phyloP scores from a whole-genome alignment of 2,329 filamentous ascomycete genomes.

The Colletotrichum tamarilloi region DNA sequence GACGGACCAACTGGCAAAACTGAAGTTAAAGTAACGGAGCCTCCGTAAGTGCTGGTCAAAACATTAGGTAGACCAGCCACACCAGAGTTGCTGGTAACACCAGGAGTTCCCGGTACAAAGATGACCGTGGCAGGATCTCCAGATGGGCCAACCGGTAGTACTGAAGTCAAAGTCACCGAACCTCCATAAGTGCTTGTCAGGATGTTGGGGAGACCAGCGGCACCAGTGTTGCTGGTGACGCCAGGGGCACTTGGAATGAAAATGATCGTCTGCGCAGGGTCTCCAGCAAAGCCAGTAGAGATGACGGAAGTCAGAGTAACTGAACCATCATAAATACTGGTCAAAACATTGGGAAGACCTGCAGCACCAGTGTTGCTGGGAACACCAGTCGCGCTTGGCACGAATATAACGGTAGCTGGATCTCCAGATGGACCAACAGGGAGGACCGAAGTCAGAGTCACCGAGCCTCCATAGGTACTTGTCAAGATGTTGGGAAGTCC shows the following conservation, averaged over 20 bases:
- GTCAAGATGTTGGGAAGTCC: not conserved
- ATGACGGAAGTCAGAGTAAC: not conserved
- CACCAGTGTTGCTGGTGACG: not conserved
- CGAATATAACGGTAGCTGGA: slow-evolving; percentile 1
- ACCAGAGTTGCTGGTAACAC: not conserved
- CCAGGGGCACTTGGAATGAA: not conserved
- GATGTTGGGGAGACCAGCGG: not conserved
- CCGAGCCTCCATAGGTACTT: not conserved
- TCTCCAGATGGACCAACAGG: not conserved
- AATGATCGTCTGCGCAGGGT: slow-evolving; percentile 1
- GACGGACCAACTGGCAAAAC: not conserved
- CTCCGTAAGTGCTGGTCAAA: not conserved
- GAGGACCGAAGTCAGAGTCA: not conserved
- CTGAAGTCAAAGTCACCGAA: not conserved
- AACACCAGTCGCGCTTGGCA: not conserved
- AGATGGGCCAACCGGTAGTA: not conserved
- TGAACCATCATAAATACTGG: slow-evolving; percentile 15
- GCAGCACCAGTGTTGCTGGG: not conserved
- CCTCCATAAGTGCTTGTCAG: slow-evolving; percentile 9
- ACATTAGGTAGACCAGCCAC: not conserved
- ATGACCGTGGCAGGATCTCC: not conserved
- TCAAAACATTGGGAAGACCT: not conserved
- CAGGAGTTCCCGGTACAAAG: not conserved
- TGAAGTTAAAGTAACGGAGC: not conserved
- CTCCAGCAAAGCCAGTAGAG: not conserved